Evolutionary conservation across 202 grass and related monocot genomes (phyloP), one percentile per base, ranked within the genome.

Genomic region (Schoenoplectus tabernaemontani): DNA sequence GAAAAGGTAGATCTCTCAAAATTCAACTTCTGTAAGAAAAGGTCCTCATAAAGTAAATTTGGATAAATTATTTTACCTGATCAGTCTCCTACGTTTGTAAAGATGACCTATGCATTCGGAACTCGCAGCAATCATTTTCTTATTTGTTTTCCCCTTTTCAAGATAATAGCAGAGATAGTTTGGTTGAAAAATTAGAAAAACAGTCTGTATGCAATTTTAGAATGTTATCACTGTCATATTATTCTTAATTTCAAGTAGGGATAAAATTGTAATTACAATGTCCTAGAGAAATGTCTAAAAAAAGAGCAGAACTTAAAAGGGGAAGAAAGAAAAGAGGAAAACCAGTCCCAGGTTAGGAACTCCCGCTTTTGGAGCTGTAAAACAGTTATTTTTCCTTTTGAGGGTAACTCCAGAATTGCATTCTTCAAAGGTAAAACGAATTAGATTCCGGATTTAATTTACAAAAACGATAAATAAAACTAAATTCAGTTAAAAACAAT

Each of bases 141-240:
- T 79, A 60, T 79, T 30, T 46, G 8, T 60, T 60, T 64, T 33
- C 59, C 20, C 78, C 57, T 11, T 64, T 61, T 33, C 51, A 58
- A 65, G 32, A 78, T 16, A 36, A 78, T 23, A 78, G 26, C 59
- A 34, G 53, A 80, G 28, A 80, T 64, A 32, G 71, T 56, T 75
- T 64, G 78, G 57, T 62, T 79, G 22, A 79, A 62, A 79, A 79
- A 62, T 60, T 80, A 80, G 78, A 80, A 80, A 62, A 64, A 36
- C 63, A 65, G 75, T 62, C 43, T 61, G 57, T 59, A 23, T 16
- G 37, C 76, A 42, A 80, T 80, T 80, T 80, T 80, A 48, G 59
- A 64, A 64, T 63, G 33, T 16, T 60, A 78, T 59, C 57, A 26
- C 57, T 34, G 50, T 10, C 33, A 43, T 58, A 23, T 78, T 39